A percentile compares a stretch with the other conserved stretches of the same genome.
Evolutionary conservation across 805 yeast species (phyloP).

Genomic region (Jamesozyma rosinii): DNA sequence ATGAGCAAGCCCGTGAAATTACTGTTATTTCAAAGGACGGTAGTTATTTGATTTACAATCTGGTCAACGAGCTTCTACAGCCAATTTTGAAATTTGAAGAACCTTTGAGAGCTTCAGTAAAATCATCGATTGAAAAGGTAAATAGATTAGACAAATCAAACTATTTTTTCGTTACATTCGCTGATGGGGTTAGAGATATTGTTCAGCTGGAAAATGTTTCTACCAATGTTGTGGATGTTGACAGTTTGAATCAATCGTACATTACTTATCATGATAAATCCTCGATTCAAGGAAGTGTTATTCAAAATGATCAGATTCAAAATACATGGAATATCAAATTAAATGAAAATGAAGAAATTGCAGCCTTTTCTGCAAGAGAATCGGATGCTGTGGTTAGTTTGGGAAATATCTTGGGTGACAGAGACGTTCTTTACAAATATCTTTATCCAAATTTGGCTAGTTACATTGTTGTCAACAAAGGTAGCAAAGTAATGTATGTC

Average conservation of each 20-base stretch:
- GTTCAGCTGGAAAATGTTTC: slow-evolving; percentile 4
- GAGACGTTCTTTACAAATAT: slow-evolving; percentile 75
- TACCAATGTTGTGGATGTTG: background rate
- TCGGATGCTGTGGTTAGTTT: slow-evolving; percentile 42
- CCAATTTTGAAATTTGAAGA: slow-evolving; percentile 4
- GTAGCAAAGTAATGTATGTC: slow-evolving; percentile 33
- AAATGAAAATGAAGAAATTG: slow-evolving; percentile 30
- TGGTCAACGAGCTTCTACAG: background rate
- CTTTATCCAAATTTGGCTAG: slow-evolving; percentile 60
- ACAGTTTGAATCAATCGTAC: slow-evolving; percentile 8
- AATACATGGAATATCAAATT: slow-evolving; percentile 35
- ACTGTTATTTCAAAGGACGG: slow-evolving; percentile 28
- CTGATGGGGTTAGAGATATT: slow-evolving; percentile 9
- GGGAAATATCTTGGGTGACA: slow-evolving; percentile 61
- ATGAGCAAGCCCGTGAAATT: slow-evolving; percentile 13
- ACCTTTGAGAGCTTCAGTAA: background rate
- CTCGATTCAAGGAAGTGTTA: slow-evolving; percentile 20
- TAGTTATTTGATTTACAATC: slow-evolving; percentile 1
- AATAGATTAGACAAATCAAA: slow-evolving; percentile 5
- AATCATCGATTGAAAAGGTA: background rate
- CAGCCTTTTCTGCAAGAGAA: slow-evolving; percentile 34
- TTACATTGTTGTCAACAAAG: slow-evolving; percentile 36
- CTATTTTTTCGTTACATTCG: slow-evolving; percentile 12
- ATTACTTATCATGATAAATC: slow-evolving; percentile 16
- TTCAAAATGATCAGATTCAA: slow-evolving; percentile 9